phyloP scores from a whole-genome alignment of 2,329 filamentous ascomycete species.

The Zalaria obscura region DNA sequence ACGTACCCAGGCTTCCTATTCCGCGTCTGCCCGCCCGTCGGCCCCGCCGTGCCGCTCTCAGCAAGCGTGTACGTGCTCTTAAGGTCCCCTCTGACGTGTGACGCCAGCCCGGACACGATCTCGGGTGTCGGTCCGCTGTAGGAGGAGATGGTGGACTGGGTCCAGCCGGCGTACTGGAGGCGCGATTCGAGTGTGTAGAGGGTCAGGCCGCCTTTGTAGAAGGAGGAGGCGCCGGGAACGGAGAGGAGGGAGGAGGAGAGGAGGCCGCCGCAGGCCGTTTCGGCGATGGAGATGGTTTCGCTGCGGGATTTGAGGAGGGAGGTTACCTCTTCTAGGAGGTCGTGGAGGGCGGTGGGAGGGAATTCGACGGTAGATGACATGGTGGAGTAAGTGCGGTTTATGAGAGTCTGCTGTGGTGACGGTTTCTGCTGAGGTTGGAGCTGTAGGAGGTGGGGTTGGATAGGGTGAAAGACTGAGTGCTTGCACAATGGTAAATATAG shows the following conservation, averaged over 20 bases:
- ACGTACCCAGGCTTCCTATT: slow-evolving; percentile 51
- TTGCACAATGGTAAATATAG: too few relatives aligned
- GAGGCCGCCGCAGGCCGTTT: slow-evolving; percentile 50
- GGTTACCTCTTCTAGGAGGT: slow-evolving; percentile 35
- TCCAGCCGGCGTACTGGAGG: slow-evolving; percentile 48
- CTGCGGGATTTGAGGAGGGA: slow-evolving; percentile 38
- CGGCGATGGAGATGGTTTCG: slow-evolving; percentile 46
- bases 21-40: slow-evolving; percentile 40
- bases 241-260: slow-evolving; percentile 45
- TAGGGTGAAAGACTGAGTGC: too few relatives aligned
- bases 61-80: slow-evolving; percentile 42
- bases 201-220: slow-evolving; percentile 50
- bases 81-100: slow-evolving; percentile 40
- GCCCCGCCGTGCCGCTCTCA: slow-evolving; percentile 51
- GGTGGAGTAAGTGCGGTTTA: neutral
- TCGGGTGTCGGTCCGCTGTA: slow-evolving; percentile 47
- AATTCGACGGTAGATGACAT: slow-evolving; percentile 14
- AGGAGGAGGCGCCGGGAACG: slow-evolving; percentile 40
- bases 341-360: slow-evolving; percentile 26
- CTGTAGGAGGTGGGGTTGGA: too few relatives aligned
- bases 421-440: too few relatives aligned
- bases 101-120: slow-evolving; percentile 42
- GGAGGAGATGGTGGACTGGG: slow-evolving; percentile 31
- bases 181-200: slow-evolving; percentile 46
- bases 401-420: too few relatives aligned